Percentiles rank a stretch among this genome's conserved stretches.
These are phyloP conservation scores for Elaeagnus macrophylla DNA, from an alignment of 306 rosid genomes.

Conservation along the genomic window DNA sequence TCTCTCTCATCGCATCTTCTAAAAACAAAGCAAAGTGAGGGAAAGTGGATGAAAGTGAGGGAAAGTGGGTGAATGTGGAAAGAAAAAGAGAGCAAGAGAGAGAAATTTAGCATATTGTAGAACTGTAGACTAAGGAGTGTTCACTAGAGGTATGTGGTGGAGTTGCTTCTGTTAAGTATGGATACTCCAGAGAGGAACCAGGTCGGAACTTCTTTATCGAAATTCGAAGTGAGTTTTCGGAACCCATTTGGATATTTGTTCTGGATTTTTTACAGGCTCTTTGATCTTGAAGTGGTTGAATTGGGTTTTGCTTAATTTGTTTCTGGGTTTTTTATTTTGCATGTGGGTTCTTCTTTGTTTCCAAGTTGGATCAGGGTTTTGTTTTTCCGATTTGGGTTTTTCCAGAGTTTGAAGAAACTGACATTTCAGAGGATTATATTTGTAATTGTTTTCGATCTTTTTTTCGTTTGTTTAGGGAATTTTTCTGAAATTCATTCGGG, in stretches of 20 bases:
- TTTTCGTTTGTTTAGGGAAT: not conserved
- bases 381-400: not conserved
- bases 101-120: not conserved
- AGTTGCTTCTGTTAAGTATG: slow-evolving; percentile 27
- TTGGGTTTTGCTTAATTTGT: not conserved
- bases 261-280: slow-evolving; percentile 1
- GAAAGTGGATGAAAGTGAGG: slow-evolving; percentile 2
- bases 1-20: slow-evolving; percentile 9
- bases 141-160: slow-evolving; percentile 8
- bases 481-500: slow-evolving; percentile 2
- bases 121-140: not conserved
- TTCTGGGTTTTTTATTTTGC: not conserved
- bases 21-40: slow-evolving; percentile 9
- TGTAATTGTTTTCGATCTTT: not conserved
- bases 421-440: not conserved
- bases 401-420: slow-evolving; percentile 4
- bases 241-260: slow-evolving; percentile 2
- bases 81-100: slow-evolving; percentile 2
- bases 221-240: slow-evolving; percentile 44
- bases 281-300: not conserved
- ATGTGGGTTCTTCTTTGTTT: slow-evolving; percentile 2
- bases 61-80: slow-evolving; percentile 15
- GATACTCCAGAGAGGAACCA: slow-evolving; percentile 79
- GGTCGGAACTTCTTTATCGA: slow-evolving; percentile 49
- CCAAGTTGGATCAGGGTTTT: slow-evolving; percentile 6